phyloP scores from a whole-genome alignment of 768 basidiomycete genomes.

The Glaciozyma martinii region DNA sequence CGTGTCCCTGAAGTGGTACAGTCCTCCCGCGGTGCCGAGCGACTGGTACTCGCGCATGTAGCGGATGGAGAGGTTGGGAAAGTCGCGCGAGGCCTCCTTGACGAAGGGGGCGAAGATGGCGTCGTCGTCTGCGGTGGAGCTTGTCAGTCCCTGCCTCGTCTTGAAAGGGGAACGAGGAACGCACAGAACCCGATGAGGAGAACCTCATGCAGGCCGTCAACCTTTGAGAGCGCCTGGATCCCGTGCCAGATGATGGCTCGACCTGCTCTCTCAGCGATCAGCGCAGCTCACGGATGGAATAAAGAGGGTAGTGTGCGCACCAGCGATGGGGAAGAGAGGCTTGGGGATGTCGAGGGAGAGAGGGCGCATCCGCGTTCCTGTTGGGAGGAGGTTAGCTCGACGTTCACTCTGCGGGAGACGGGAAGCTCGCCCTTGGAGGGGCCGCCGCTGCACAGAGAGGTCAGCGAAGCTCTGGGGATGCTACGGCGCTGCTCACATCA shows the following conservation, averaged over 20 bases:
- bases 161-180: not conserved
- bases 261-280: conserved; percentile 37
- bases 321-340: conserved; percentile 36
- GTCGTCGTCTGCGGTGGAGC: conserved; percentile 38
- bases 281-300: not conserved
- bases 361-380: conserved; percentile 28
- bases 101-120: conserved; percentile 42
- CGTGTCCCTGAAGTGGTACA: conserved; percentile 39
- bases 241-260: conserved; percentile 45
- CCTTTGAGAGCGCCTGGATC: conserved; percentile 40
- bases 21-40: conserved; percentile 42
- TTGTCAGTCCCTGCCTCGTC: not conserved
- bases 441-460: conserved; percentile 33
- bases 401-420: not conserved
- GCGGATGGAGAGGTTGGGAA: conserved; percentile 42
- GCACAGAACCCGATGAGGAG: conserved; percentile 42
- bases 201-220: conserved; percentile 41
- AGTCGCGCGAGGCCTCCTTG: conserved; percentile 42
- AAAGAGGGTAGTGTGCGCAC: not conserved
- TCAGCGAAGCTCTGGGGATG: not conserved
- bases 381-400: not conserved
- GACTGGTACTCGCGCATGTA: conserved; percentile 44
- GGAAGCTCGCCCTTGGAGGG: conserved; percentile 39
- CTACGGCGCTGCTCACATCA: conserved; percentile 26
- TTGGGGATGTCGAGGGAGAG: conserved; percentile 38